Evolutionary conservation across 2,329 filamentous ascomycete species (phyloP), one percentile per base, ranked within the genome.

Genomic region (Aspergillus sp.): DNA sequence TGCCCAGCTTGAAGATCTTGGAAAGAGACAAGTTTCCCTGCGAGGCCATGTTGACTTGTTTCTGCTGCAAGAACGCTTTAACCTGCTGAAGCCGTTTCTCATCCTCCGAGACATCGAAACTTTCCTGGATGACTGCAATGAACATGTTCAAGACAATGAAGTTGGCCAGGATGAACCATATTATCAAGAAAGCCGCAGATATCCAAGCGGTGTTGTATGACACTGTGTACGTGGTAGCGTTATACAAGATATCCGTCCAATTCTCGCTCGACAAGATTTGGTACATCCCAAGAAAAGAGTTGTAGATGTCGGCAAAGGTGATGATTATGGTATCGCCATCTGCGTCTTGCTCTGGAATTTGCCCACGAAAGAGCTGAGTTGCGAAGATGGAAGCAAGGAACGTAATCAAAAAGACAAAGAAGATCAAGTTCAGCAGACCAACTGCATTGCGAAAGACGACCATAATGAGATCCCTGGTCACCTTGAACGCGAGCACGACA

Each of bases 131-230:
- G 79, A 99, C 95, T 82, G 95, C 95, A 91, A 99, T 98, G 82
- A 99, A 99, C 95, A 99, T 99, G 73, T 98, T 99, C 80, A 99
- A 80, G 63, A 98, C 86, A 78, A 99, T 96, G 74, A 98, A 94
- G 76, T 96, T 97, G 5, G 92, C 85, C 47, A 99, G 84, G 59
- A 97, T 95, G 76, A 97, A 98, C 95, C 95, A 99, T 67, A 93
- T 85, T 64, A 97, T 91, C 67, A 97, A 84, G 69, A 99, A 97
- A 1, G 91, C 84, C 8, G 94, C 92, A 9, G 91, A 92, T 59
- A 98, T 92, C 94, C 95, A 98, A 8, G 91, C 86, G n/a, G 91
- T 96, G 41, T 88, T 83, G 66, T 83, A 86, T 5, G 73, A 70
- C 9, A 83, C 83, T 9, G 91, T 88, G 68, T 87, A 89, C 5